phyloP scores from a whole-genome alignment of 75 land plant species.

The Gnetum montanum region DNA sequence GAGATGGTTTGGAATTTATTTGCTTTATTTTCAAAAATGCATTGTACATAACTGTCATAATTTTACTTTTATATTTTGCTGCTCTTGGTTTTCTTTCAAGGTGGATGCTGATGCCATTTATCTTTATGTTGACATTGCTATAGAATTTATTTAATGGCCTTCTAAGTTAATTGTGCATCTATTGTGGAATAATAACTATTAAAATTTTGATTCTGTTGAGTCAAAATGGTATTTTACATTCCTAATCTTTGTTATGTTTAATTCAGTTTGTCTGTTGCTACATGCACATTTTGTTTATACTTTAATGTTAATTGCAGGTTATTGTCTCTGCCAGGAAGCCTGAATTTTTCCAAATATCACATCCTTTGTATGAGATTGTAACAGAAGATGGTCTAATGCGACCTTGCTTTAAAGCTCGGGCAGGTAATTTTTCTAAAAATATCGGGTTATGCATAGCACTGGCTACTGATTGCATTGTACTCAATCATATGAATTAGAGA shows the following conservation, averaged over 20 bases:
- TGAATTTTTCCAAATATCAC: constrained; percentile 86
- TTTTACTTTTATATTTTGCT: neutral
- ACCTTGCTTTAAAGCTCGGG: constrained; percentile 72
- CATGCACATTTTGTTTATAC: constrained; percentile 2
- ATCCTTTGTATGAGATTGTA: constrained; percentile 91
- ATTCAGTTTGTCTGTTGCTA: no score
- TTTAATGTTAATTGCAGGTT: constrained; percentile 73
- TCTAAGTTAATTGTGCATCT: no score
- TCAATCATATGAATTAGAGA: no score
- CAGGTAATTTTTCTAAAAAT: constrained; percentile 53
- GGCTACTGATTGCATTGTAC: no score
- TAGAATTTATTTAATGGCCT: no score
- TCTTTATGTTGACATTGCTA: no score
- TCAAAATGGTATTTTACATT: no score
- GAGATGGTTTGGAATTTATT: constrained; percentile 60
- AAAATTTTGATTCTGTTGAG: no score
- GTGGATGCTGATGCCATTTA: neutral
- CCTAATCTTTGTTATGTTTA: no score
- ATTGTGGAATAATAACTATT: no score
- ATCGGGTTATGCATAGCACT: no score
- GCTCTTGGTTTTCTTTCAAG: neutral
- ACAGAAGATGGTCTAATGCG: constrained; percentile 95
- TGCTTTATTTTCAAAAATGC: neutral
- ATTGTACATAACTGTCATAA: neutral
- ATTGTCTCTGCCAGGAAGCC: constrained; percentile 97